phyloP scores from a whole-genome alignment of 176 grass and related monocot genomes.

The Paspalum notatum region DNA sequence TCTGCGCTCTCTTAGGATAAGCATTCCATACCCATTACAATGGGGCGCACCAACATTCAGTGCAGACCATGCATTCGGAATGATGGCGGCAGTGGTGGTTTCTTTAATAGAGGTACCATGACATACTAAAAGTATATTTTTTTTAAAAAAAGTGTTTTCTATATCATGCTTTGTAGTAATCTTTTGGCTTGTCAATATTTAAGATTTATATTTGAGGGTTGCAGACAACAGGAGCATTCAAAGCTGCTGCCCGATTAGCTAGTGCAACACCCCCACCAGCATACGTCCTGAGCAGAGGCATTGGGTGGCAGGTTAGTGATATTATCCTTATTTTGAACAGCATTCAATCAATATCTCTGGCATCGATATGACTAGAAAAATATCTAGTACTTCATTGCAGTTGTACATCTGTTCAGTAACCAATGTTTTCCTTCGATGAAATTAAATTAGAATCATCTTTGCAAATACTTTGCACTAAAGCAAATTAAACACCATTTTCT shows the following conservation, averaged over 20 bases:
- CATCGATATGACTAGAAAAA: neutral
- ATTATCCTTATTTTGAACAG: neutral
- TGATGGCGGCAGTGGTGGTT: constrained; percentile 95
- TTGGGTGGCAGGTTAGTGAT: constrained; percentile 79
- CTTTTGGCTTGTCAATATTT: neutral
- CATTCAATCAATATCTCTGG: neutral
- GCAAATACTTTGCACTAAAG: neutral
- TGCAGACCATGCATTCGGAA: constrained; percentile 92
- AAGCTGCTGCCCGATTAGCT: constrained; percentile 87
- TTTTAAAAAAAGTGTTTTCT: constrained; percentile 1
- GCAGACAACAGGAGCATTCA: constrained; percentile 91
- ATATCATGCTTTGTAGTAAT: neutral
- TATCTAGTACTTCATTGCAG: neutral
- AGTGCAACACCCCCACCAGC: constrained; percentile 98
- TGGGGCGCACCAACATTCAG: constrained; percentile 93
- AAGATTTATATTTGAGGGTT: constrained; percentile 14
- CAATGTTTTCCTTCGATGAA: neutral
- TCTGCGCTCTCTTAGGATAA: constrained; percentile 70
- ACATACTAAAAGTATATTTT: neutral
- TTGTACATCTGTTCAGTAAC: neutral
- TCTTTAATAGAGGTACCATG: constrained; percentile 82
- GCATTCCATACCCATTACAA: constrained; percentile 89
- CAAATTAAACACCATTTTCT: constrained; percentile 6
- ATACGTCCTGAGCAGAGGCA: constrained; percentile 87
- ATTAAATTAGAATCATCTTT: neutral